Evolutionary conservation across 345 rosid genomes (phyloP).

Genomic region (Camelina sativa): DNA sequence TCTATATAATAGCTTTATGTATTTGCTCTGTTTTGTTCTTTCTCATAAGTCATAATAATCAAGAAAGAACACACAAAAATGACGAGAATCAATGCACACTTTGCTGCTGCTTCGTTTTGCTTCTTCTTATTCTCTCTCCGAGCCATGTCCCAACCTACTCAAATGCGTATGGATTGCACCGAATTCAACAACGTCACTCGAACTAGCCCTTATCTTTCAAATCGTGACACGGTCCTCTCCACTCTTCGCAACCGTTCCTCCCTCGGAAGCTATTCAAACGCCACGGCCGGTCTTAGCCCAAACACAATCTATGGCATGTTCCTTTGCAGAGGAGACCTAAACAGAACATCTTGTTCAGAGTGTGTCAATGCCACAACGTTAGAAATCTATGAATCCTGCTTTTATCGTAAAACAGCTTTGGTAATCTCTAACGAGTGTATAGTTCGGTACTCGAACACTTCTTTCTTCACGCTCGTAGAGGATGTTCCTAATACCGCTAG

Average conservation of each 20-base stretch:
- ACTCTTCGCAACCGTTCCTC: conserved; percentile 29
- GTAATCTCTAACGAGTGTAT: conserved; percentile 38
- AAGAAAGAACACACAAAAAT: conserved; percentile 28
- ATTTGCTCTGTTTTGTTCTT: conserved; percentile 7
- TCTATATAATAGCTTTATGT: conserved; percentile 10
- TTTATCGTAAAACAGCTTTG: background rate
- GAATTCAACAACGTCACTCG: background rate
- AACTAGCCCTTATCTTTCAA: conserved; percentile 27
- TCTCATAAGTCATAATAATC: background rate
- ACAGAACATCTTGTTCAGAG: conserved; percentile 33
- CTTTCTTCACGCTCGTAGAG: conserved; percentile 27
- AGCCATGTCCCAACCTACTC: conserved; percentile 18
- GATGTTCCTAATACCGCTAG: background rate
- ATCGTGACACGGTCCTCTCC: conserved; percentile 29
- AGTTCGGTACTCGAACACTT: conserved; percentile 43
- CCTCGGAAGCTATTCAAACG: conserved; percentile 19
- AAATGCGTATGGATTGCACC: background rate
- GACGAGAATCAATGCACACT: background rate
- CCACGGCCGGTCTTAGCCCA: conserved; percentile 27
- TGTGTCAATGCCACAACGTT: conserved; percentile 38
- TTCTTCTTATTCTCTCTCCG: conserved; percentile 1
- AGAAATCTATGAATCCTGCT: background rate
- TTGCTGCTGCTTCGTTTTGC: background rate
- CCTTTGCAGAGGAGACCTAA: conserved; percentile 48
- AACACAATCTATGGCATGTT: conserved; percentile 42